Evolutionary conservation across 352 stramenopile genomes (phyloP).

Genomic region (Phytopythium mirpurense): DNA sequence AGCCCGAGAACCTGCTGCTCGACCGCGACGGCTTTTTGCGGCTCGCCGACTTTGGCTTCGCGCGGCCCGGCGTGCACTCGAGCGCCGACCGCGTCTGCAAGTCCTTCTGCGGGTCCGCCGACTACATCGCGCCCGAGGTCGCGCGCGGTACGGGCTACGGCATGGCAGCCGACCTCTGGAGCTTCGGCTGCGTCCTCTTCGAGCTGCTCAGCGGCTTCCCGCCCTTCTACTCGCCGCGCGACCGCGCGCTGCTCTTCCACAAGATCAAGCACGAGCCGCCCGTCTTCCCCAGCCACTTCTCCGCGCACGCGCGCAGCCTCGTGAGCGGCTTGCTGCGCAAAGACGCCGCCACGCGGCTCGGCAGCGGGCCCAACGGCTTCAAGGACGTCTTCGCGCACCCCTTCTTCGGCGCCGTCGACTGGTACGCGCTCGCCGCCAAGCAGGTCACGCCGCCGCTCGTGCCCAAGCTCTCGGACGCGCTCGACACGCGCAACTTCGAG

Average conservation of each 20-base stretch:
- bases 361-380: constrained; percentile 52
- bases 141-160: constrained; percentile 70
- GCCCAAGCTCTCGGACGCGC: constrained; percentile 31
- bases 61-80: constrained; percentile 41
- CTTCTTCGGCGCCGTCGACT: constrained; percentile 73
- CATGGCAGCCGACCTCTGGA: constrained; percentile 77
- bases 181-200: constrained; percentile 87
- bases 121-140: constrained; percentile 85
- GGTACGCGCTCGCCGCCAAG: constrained; percentile 71
- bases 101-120: constrained; percentile 78
- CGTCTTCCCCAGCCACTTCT: constrained; percentile 90
- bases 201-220: constrained; percentile 81
- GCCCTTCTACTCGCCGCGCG: constrained; percentile 90
- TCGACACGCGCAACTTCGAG: constrained; percentile 77
- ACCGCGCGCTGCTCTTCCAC: constrained; percentile 93
- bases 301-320: constrained; percentile 46
- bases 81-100: constrained; percentile 58
- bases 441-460: constrained; percentile 60
- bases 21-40: constrained; percentile 88
- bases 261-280: constrained; percentile 94
- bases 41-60: constrained; percentile 83
- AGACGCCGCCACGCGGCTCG: constrained; percentile 48
- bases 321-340: constrained; percentile 61
- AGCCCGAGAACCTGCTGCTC: constrained; percentile 90
- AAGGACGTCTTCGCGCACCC: constrained; percentile 67